Conservation (phyloP, 139 green algal genomes). For the Mesostigma viride region DNA sequence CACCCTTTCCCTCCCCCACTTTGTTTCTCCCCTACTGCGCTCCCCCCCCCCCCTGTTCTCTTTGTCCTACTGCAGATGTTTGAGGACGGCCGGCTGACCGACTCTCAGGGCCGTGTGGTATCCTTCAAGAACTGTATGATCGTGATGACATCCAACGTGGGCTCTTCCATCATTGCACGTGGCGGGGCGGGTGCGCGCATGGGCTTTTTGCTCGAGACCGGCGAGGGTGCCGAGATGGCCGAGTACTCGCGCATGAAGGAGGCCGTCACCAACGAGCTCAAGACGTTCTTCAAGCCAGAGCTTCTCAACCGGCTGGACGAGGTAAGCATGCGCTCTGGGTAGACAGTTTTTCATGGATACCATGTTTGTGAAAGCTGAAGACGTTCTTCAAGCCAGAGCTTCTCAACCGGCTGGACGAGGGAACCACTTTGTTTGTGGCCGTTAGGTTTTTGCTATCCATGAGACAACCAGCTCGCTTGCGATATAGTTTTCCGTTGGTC, state of each 20-base stretch:
- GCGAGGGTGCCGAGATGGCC: slow-evolving; percentile 28
- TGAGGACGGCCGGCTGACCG: slow-evolving; percentile 86
- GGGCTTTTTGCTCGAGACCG: slow-evolving; percentile 47
- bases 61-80: slow-evolving; percentile 86
- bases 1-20: no score
- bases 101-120: slow-evolving; percentile 58
- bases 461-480: no score
- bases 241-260: slow-evolving; percentile 45
- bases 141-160: slow-evolving; percentile 69
- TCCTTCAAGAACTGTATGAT: slow-evolving; percentile 69
- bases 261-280: slow-evolving; percentile 71
- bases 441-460: no score
- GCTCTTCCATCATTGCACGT: slow-evolving; percentile 47
- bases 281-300: slow-evolving; percentile 65
- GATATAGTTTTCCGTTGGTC: no score
- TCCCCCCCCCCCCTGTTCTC: no score
- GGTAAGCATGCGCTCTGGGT: no score
- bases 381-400: slow-evolving; percentile 67
- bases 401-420: slow-evolving; percentile 70
- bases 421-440: no score
- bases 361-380: no score
- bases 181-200: slow-evolving; percentile 43
- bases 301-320: slow-evolving; percentile 75
- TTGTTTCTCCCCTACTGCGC: no score
- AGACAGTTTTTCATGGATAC: no score